phyloP scores from a whole-genome alignment of 192 early-diverging fungal genomes.

The Fimicolochytrium jonesii region DNA sequence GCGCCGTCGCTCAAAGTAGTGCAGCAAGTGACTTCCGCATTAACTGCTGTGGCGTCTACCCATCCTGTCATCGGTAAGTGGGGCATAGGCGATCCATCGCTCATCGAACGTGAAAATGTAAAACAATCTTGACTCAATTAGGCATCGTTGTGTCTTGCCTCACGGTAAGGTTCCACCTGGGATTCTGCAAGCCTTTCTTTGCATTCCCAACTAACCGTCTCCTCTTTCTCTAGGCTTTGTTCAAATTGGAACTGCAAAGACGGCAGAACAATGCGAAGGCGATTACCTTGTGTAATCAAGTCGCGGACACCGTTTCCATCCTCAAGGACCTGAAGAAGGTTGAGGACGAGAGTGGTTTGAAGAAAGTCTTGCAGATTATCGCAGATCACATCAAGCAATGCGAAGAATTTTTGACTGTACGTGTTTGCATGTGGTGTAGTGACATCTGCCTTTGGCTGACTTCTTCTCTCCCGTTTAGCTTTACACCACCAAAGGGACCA shows the following conservation, averaged over 20 bases:
- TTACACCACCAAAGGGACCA: constrained; percentile 7
- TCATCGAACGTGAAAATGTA: neutral
- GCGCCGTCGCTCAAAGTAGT: neutral
- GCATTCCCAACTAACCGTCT: too few relatives aligned
- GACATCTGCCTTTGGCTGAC: too few relatives aligned
- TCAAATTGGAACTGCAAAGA: neutral
- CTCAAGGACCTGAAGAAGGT: neutral
- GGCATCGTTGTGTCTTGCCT: neutral
- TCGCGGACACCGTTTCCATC: neutral
- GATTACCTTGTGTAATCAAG: neutral
- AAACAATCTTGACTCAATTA: neutral
- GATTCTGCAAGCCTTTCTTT: too few relatives aligned
- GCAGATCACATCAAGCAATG: neutral
- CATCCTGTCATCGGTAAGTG: neutral
- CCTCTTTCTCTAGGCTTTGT: neutral
- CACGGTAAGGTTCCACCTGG: too few relatives aligned
- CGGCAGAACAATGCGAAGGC: constrained; percentile 1
- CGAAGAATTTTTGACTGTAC: constrained; percentile 2
- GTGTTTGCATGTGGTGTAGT: neutral
- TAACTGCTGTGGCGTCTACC: neutral
- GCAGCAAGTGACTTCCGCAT: neutral
- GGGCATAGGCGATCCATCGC: neutral
- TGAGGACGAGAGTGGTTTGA: neutral
- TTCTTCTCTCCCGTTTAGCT: too few relatives aligned
- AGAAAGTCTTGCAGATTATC: neutral